phyloP scores from a whole-genome alignment of 805 yeast genomes.

The Pichia insulana region DNA sequence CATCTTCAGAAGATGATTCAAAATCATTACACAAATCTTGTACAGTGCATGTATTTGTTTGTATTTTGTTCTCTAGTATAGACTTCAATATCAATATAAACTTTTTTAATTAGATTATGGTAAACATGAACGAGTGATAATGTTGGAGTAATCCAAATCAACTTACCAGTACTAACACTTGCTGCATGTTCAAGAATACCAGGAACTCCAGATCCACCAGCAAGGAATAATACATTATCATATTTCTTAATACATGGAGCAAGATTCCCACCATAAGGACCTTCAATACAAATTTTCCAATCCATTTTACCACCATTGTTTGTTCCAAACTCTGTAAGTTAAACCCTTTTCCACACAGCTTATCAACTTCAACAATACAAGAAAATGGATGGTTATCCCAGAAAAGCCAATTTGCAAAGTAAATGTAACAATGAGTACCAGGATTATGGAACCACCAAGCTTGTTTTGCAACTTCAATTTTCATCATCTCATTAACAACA shows the following conservation, averaged over 20 bases:
- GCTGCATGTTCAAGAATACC: constrained; percentile 37
- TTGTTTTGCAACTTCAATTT: constrained; percentile 44
- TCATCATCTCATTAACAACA: constrained; percentile 29
- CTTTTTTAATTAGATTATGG: constrained; percentile 21
- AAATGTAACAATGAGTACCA: constrained; percentile 48
- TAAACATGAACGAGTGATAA: constrained; percentile 39
- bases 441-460: constrained; percentile 40
- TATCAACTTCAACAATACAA: constrained; percentile 31
- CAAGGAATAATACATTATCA: constrained; percentile 44
- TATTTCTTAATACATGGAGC: constrained; percentile 40
- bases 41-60: constrained; percentile 1
- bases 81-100: constrained; percentile 24
- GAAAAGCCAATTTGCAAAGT: constrained; percentile 43
- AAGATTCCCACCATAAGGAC: constrained; percentile 56
- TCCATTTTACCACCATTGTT: constrained; percentile 9
- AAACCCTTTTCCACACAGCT: constrained; percentile 42
- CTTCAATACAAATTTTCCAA: constrained; percentile 40
- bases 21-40: not conserved
- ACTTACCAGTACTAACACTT: constrained; percentile 28
- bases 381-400: constrained; percentile 77
- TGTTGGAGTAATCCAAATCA: constrained; percentile 55
- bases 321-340: constrained; percentile 33
- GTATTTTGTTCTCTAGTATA: constrained; percentile 29
- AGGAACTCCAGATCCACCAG: constrained; percentile 70
- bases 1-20: constrained; percentile 6